Evolutionary conservation across 306 rosid genomes (phyloP), one percentile per base, ranked within the genome.

Genomic region (Acmispon strigosus): DNA sequence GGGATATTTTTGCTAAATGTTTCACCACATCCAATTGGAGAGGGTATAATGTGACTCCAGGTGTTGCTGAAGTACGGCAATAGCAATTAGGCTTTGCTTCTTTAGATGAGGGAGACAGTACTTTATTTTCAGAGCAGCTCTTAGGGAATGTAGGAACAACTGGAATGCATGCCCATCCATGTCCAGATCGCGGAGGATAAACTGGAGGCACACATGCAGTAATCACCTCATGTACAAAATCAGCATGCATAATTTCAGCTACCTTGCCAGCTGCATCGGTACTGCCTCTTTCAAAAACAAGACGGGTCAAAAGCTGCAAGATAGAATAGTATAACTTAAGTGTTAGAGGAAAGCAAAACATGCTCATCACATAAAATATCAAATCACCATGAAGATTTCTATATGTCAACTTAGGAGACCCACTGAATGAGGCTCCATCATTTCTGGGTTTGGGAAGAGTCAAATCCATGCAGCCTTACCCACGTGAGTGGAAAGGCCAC

Each of bases 91-190:
- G 92, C 79, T 88, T 90, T 16, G 89, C 97, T 65, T 89, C 97
- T 80, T 83, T 88, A 42, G 88, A 85, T 51, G 94, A 83, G 41
- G 97, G 97, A 76, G 98, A 93, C 36, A 87, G 80, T 51, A 82
- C 80, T 90, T 81, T 93, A 73, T 80, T 83, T 73, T 90, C 98
- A 29, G 97, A 90, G 74, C 90, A 81, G 74, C 86, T 83, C 81
- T 81, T 85, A 10, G 88, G 79, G 78, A 84, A 85, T 27, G 91
- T 73, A 76, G 98, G 96, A 76, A 86, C 72, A 73, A 88, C 87
- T 0, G 97, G 98, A 84, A 93, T 93, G 79, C 98, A 87, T 11
- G 97, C 98, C 98, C 98, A 93, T 55, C 97, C 98, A 78, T 84
- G 86, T 60, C 98, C 98, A 81, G 94, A 87, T 24, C 97, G 86